Evolutionary conservation across 139 green algal genomes (phyloP), one percentile per base, ranked within the genome.

Genomic region (Volvox reticuliferus): DNA sequence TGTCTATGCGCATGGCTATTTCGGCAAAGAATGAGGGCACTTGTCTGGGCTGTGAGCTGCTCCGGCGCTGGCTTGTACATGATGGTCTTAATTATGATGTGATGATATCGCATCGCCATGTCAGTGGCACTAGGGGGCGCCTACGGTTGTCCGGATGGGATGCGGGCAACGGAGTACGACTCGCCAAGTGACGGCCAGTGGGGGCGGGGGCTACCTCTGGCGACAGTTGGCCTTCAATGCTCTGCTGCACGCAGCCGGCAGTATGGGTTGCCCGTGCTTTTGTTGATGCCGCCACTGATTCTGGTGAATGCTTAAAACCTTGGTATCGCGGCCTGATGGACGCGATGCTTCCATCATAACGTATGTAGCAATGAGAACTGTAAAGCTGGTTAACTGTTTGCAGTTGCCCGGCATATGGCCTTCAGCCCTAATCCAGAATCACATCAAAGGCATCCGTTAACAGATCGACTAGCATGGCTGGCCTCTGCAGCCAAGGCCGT

Each of bases 161-260:
- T 87, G 81, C 61, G 12, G n/a, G 81, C 61, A 62, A 18, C 1
- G 50, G 50, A n/a, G 50, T 73, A 16, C 0, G 37, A 61, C 0
- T 1, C 28, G 55, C n/a, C 24, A 73, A 5, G 30, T 19, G 73
- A 32, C 14, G n/a, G 62, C 61, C 30, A 30, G 81, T 32, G 81
- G 81, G 61, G 5, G 81, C 81, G 81, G 81, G 81, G 81, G 81
- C 81, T 76, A 87, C 81, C 61, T 32, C 35, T 79, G 26, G 71
- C 71, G 65, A 28, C 24, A 24, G 65, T 28, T 73, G 65, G 21
- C 65, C 65, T 16, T 79, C 20, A 5, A 37, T n/a, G 18, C 28
- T 30, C 26, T 30, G 32, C 71, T n/a, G 9, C 71, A 33, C 33
- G 76, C 76, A 82, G 76, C 76, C 76, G 76, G 76, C 76, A 82